Percentiles rank a stretch among this genome's conserved stretches.
Evolutionary conservation across 352 stramenopile species (phyloP).

Genomic region (Globisporangium acanthophoron): DNA sequence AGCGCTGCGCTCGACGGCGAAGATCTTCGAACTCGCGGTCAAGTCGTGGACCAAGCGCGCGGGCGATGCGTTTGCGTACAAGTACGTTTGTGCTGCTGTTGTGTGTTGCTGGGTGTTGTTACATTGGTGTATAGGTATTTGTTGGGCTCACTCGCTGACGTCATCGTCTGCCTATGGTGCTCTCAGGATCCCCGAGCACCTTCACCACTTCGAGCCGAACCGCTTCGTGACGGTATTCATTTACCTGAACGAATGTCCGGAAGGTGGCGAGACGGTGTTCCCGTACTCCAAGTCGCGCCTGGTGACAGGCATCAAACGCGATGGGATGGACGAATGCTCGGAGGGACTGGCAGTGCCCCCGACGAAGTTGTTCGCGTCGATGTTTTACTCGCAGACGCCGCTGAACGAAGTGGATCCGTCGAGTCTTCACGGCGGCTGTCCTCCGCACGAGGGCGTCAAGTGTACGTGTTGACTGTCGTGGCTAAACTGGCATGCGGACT

Average conservation of each 20-base stretch:
- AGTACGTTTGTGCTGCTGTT: slow-evolving; percentile 11
- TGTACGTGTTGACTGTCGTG: slow-evolving; percentile 25
- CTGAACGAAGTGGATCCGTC: slow-evolving; percentile 44
- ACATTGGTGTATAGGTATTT: too few species aligned
- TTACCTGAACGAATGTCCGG: slow-evolving; percentile 92
- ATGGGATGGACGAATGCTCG: slow-evolving; percentile 62
- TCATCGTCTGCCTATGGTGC: not conserved
- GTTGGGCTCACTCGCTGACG: not conserved
- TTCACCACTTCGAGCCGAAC: slow-evolving; percentile 81
- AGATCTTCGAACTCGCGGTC: slow-evolving; percentile 41
- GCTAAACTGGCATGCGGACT: too few species aligned
- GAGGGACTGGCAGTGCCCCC: slow-evolving; percentile 57
- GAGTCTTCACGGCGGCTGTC: slow-evolving; percentile 63
- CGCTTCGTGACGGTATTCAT: slow-evolving; percentile 93
- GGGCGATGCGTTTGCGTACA: slow-evolving; percentile 37
- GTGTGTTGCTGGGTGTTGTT: too few species aligned
- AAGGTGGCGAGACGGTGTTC: slow-evolving; percentile 94
- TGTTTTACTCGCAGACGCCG: slow-evolving; percentile 74
- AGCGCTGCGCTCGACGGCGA: slow-evolving; percentile 21
- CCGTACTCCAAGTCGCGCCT: slow-evolving; percentile 62
- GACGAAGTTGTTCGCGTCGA: slow-evolving; percentile 56
- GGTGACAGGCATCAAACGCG: slow-evolving; percentile 50
- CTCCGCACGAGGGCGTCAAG: slow-evolving; percentile 48
- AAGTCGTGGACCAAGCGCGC: slow-evolving; percentile 46
- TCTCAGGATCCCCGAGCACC: slow-evolving; percentile 30